Evolutionary conservation across 2,329 filamentous ascomycete species (phyloP).

Genomic region (Saccharata proteae): DNA sequence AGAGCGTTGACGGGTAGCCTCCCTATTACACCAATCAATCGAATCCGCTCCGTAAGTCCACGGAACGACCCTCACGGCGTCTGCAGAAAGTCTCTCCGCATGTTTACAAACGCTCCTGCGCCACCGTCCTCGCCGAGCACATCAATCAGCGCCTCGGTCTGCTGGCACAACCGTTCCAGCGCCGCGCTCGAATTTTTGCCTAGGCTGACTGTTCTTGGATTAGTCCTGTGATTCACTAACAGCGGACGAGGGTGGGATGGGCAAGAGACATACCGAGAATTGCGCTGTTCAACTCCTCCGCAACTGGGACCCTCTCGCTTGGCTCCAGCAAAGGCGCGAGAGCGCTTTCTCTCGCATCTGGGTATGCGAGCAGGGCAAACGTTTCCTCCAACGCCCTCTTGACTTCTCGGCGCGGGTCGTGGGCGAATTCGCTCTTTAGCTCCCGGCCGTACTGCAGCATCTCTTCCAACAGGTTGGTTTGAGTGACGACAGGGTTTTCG

Average conservation of each 20-base stretch:
- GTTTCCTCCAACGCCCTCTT: conserved; percentile 68
- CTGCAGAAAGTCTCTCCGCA: too few species aligned
- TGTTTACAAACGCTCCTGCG: conserved; percentile 70
- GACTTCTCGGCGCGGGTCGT: conserved; percentile 58
- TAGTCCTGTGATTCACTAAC: conserved; percentile 13
- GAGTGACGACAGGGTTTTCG: conserved; percentile 19
- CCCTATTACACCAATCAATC: too few species aligned
- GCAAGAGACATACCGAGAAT: conserved; percentile 55
- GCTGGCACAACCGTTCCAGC: conserved; percentile 72
- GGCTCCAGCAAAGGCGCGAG: conserved; percentile 69
- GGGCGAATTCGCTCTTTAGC: conserved; percentile 64
- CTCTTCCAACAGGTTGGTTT: conserved; percentile 48
- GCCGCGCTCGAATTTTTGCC: conserved; percentile 82
- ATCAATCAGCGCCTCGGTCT: conserved; percentile 76
- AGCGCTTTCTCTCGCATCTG: conserved; percentile 64
- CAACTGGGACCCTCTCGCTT: conserved; percentile 62
- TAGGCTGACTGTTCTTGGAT: conserved; percentile 54
- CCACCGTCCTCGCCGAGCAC: conserved; percentile 70
- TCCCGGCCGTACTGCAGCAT: conserved; percentile 71
- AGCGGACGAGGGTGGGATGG: neutral
- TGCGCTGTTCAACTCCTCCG: conserved; percentile 87
- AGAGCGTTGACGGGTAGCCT: too few species aligned
- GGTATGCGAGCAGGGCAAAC: conserved; percentile 78
- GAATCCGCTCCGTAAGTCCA: too few species aligned
- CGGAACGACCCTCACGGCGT: too few species aligned